Evolutionary conservation across 2,329 filamentous ascomycete species (phyloP), one percentile per base, ranked within the genome.

Genomic region (Coleophoma crateriformis): DNA sequence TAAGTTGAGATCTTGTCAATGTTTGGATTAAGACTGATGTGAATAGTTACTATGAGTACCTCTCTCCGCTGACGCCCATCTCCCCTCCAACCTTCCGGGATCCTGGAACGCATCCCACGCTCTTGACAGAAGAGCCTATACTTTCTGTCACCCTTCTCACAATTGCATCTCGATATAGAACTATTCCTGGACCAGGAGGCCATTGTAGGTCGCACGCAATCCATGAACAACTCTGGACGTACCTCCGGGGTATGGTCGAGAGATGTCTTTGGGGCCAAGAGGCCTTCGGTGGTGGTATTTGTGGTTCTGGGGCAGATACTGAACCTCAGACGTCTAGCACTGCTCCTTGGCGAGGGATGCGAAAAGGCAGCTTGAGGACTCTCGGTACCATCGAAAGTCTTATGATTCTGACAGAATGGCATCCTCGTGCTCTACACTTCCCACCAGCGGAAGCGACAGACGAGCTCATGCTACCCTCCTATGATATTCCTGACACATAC

Each of bases 381-480:
- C 73, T 99, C 3, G 94, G 94, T 14, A 96, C 92, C 0, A 90
- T 99, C 22, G 94, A 99, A 70, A 95, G 90, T 33, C 72, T 99
- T 33, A 84, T 99, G 75, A 85, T 99, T 22, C 74, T 99, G 41
- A 97, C 92, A 1, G 94, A 99, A 64, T 99, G 94, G 92, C 92
- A 97, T 66, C 94, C 94, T 4, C 83, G 92, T 6, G 91, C 91
- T 14, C 76, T 99, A 52, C 92, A 97, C 66, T 99, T 97, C 62
- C 94, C 94, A 3, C 86, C 88, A 1, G 85, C 88, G 15, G 87
- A 94, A 55, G 79, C 82, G 1, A 84, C 82, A 2, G 82, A 86
- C 45, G 86, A 88, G 65, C 70, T 87, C 6, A 78, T 86, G 65
- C 73, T 85, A 15, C 80, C 85, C 4, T 74, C 75, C 37, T 80